Percentiles rank a stretch among this genome's conserved stretches.
Evolutionary conservation across 148 eudicot genomes (phyloP).

Genomic region (Fagopyrum esculentum): DNA sequence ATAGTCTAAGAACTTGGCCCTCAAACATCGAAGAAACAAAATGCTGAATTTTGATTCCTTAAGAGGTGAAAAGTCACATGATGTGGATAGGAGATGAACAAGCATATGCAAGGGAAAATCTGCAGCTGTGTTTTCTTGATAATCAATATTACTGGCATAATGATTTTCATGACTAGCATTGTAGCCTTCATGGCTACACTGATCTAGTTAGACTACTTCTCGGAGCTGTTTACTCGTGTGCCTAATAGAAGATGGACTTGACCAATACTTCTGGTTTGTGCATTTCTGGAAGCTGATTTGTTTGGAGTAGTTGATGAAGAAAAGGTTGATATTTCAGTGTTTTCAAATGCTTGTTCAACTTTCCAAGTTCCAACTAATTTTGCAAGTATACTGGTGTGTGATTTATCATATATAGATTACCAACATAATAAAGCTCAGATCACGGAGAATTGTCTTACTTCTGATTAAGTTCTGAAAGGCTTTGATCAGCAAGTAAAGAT

Average conservation of each 20-base stretch:
- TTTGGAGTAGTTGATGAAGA: conserved; percentile 8
- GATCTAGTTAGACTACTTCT: neutral
- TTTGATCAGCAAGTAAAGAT: neutral
- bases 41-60: neutral
- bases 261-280: neutral
- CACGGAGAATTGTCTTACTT: neutral
- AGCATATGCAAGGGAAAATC: neutral
- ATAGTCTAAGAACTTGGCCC: neutral
- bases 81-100: neutral
- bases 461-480: neutral
- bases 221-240: neutral
- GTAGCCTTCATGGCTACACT: neutral
- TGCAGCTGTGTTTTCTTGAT: neutral
- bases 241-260: neutral
- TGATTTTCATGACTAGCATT: neutral
- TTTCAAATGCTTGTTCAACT: neutral
- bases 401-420: neutral
- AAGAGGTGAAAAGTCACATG: neutral
- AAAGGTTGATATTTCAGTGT: neutral
- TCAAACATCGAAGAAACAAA: neutral
- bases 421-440: neutral
- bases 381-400: neutral
- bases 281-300: neutral
- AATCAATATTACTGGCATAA: neutral
- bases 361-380: neutral